Base-by-base conservation (phyloP, 805 yeast species). In the Metschnikowia aberdeeniae region DNA sequence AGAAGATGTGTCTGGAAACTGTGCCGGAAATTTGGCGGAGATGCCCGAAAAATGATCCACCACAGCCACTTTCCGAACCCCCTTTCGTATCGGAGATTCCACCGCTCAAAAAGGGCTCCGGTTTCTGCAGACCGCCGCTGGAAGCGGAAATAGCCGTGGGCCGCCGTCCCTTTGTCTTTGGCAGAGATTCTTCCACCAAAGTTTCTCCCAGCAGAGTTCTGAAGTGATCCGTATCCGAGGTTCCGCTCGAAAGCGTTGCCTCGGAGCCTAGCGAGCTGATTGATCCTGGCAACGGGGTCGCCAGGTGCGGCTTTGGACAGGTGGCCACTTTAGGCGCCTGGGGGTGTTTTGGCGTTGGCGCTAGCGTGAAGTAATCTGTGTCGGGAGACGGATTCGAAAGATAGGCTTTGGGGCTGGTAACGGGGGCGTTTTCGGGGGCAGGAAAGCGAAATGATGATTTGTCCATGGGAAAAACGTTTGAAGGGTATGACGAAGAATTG, bases 261-360 rank as follows among this genome's bases (percentile, higher is more conserved):
- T 62, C 64, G 28, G 67, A 62, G 9, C 56, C 55, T n/a, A 64
- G 46, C 37, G 68, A 59, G 37, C 62, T 56, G 41, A 63, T 53
- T 31, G 66, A 62, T 34, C 57, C 62, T 4, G 42, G 32, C 4
- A 28, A 20, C 10, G n/a, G 29, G 5, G 24, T 20, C 13, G 26
- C 27, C 5, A 14, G 8, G 7, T 7, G 32, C 11, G 44, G 40
- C 26, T 40, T 44, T 14, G 12, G n/a, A 10, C n/a, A 26, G 28
- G 30, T 17, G 34, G 9, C 28, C 12, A 31, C 17, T 14, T 27
- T 27, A 10, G 30, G 30, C 22, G 30, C 13, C 31, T 27, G 14
- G 36, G 31, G 22, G 13, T 8, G 33, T 19, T 17, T 22, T 12
- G 45, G 19, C 10, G 52, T 43, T 11, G 40, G 47, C 30, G 38